phyloP scores from a whole-genome alignment of 192 early-diverging fungal genomes.

The Coemansia furcata region DNA sequence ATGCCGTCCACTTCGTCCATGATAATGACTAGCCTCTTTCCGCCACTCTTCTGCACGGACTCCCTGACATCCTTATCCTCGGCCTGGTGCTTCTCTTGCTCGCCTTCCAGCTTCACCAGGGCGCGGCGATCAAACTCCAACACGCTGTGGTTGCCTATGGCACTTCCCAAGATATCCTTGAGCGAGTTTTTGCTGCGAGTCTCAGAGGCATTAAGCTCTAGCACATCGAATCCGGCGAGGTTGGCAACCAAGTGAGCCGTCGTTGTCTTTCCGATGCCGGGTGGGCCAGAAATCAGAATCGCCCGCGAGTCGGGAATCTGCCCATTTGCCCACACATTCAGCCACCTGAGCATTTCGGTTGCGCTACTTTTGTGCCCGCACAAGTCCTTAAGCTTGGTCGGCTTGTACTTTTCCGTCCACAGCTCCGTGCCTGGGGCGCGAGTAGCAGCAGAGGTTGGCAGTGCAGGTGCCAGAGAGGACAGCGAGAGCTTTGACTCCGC shows the following conservation, averaged over 20 bases:
- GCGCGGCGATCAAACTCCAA: slow-evolving; percentile 54
- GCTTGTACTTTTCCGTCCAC: slow-evolving; percentile 97
- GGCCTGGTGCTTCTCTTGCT: slow-evolving; percentile 22
- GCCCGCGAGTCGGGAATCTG: slow-evolving; percentile 50
- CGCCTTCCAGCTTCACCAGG: slow-evolving; percentile 13
- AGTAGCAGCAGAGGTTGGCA: slow-evolving; percentile 7
- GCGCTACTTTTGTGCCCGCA: slow-evolving; percentile 82
- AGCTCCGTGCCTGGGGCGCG: slow-evolving; percentile 39
- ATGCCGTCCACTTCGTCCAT: slow-evolving; percentile 99
- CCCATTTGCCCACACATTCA: slow-evolving; percentile 65
- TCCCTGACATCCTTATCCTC: slow-evolving; percentile 21
- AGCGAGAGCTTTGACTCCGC: not conserved
- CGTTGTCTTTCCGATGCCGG: slow-evolving; percentile 98
- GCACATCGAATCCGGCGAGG: slow-evolving; percentile 72
- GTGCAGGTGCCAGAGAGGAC: not conserved
- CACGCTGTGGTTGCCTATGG: slow-evolving; percentile 61
- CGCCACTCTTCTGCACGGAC: slow-evolving; percentile 20
- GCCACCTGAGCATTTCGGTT: slow-evolving; percentile 70
- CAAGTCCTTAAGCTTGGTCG: slow-evolving; percentile 72
- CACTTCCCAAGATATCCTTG: slow-evolving; percentile 56
- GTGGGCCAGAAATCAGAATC: slow-evolving; percentile 87
- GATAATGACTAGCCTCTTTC: slow-evolving; percentile 65
- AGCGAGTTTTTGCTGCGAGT: slow-evolving; percentile 84
- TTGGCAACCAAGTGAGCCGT: slow-evolving; percentile 86
- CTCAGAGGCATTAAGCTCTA: slow-evolving; percentile 99